Evolutionary conservation across 805 yeast genomes (phyloP), one percentile per base, ranked within the genome.

Genomic region (Candida yuanshanica): DNA sequence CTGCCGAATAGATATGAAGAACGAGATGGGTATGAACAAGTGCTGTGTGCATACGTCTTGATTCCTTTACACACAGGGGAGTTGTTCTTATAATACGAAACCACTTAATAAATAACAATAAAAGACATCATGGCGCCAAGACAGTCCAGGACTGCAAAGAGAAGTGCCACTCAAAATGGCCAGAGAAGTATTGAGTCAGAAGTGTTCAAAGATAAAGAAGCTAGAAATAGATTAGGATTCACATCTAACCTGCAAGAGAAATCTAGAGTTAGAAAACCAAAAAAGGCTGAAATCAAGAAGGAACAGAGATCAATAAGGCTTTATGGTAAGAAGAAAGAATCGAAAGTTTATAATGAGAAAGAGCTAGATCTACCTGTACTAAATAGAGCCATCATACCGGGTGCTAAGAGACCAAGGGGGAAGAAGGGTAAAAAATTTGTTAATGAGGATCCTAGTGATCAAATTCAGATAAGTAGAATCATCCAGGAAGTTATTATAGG

Each of bases 391-490:
- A 73, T 90, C 25, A 75, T 79, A 36, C 96, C 98, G 1, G 98
- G 98, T 29, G 81, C 83, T 37, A 79, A 77, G 45, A 80, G 79
- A 54, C 75, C 71, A 51, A 69, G 69, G 36, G 97, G 97, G 36
- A 91, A 91, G 65, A 90, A 90, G 59, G 93, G 93, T 29, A 85
- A 85, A 66, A 81, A 79, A 54, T 83, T 85, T 58, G 74, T 85
- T 21, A 81, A 68, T 33, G 95, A 85, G 54, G 73, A 77, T 51
- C 51, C 51, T 29, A 33, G 45, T 7, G 87, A 88, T 56, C 62
- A 73, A 12, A 56, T 77, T 35, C 71, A 75, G 24, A 56, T 88
- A 65, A 76, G 75, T 48, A 72, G 95, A 61, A 70, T 91, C 45
- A 78, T 90, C 39, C 82, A 80, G 49, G 77, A 83, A 24, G 88